Percentiles rank a stretch among this genome's conserved stretches.
Conservation (phyloP, 371 early-diverging fungal species). For the Mucor irregularis region DNA sequence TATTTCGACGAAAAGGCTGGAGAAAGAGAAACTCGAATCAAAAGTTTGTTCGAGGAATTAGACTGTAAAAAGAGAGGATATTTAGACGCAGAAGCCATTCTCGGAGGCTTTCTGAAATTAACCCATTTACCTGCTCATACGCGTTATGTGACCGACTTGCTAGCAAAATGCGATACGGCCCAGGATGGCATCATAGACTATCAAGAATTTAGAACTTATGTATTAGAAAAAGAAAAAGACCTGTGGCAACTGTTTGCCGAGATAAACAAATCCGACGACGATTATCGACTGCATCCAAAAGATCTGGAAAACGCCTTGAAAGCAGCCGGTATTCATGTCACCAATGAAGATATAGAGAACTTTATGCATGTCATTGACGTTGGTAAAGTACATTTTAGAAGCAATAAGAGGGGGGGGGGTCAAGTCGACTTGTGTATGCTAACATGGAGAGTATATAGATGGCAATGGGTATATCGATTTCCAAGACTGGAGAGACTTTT, state of each 20-base stretch:
- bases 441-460: slow-evolving; percentile 29
- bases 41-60: slow-evolving; percentile 41
- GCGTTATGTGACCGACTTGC: slow-evolving; percentile 46
- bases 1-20: slow-evolving; percentile 45
- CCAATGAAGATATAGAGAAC: slow-evolving; percentile 56
- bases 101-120: slow-evolving; percentile 27
- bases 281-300: slow-evolving; percentile 57
- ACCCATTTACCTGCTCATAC: slow-evolving; percentile 46
- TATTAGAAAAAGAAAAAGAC: slow-evolving; percentile 64
- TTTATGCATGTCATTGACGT: slow-evolving; percentile 67
- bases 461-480: slow-evolving; percentile 71
- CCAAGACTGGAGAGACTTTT: slow-evolving; percentile 75
- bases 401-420: no score
- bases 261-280: slow-evolving; percentile 64
- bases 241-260: slow-evolving; percentile 66
- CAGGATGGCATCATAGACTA: slow-evolving; percentile 58
- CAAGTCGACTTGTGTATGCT: not conserved
- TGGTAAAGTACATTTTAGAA: slow-evolving; percentile 23
- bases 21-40: slow-evolving; percentile 43
- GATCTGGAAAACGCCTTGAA: slow-evolving; percentile 56
- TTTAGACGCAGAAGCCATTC: slow-evolving; percentile 44
- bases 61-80: slow-evolving; percentile 37
- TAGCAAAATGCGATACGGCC: slow-evolving; percentile 48
- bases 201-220: slow-evolving; percentile 68
- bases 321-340: slow-evolving; percentile 62